Percentiles rank a stretch among this genome's conserved stretches.
These are phyloP conservation scores for Gastrolobium bilobum DNA, from an alignment of 306 rosid genomes.

Conservation along the genomic window DNA sequence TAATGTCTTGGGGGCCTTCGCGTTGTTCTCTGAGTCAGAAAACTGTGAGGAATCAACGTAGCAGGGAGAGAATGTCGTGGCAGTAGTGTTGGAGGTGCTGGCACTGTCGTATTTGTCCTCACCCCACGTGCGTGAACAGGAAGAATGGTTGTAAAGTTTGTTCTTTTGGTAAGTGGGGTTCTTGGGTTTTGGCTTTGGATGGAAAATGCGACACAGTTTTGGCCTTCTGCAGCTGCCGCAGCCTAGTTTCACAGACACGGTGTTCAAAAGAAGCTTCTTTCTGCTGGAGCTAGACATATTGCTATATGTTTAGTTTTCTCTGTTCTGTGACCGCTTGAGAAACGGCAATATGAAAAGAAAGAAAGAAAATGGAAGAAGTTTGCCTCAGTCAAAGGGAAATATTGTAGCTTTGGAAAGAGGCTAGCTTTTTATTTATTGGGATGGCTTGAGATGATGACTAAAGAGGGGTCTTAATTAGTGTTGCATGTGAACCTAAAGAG, in stretches of 20 bases:
- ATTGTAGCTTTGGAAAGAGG: slow-evolving; percentile 42
- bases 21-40: slow-evolving; percentile 45
- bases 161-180: slow-evolving; percentile 54
- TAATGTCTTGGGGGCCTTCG: slow-evolving; percentile 43
- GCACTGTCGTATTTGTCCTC: slow-evolving; percentile 47
- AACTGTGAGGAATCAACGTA: slow-evolving; percentile 48
- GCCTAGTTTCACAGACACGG: slow-evolving; percentile 69
- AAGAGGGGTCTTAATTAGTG: slow-evolving; percentile 40
- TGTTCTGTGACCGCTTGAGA: not conserved
- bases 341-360: not conserved
- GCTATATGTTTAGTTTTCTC: slow-evolving; percentile 4
- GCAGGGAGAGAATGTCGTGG: slow-evolving; percentile 58
- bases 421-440: slow-evolving; percentile 43
- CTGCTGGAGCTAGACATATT: slow-evolving; percentile 69
- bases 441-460: slow-evolving; percentile 1
- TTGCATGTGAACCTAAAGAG: slow-evolving; percentile 60
- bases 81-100: slow-evolving; percentile 51
- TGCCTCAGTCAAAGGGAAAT: slow-evolving; percentile 32
- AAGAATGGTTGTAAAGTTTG: slow-evolving; percentile 46
- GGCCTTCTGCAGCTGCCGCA: slow-evolving; percentile 80
- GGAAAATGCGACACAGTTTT: slow-evolving; percentile 61
- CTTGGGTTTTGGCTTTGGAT: slow-evolving; percentile 65
- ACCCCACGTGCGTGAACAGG: slow-evolving; percentile 43
- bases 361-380: slow-evolving; percentile 39
- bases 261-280: slow-evolving; percentile 66